Evolutionary conservation across 306 rosid species (phyloP).

Genomic region (Cucumis sativus): DNA sequence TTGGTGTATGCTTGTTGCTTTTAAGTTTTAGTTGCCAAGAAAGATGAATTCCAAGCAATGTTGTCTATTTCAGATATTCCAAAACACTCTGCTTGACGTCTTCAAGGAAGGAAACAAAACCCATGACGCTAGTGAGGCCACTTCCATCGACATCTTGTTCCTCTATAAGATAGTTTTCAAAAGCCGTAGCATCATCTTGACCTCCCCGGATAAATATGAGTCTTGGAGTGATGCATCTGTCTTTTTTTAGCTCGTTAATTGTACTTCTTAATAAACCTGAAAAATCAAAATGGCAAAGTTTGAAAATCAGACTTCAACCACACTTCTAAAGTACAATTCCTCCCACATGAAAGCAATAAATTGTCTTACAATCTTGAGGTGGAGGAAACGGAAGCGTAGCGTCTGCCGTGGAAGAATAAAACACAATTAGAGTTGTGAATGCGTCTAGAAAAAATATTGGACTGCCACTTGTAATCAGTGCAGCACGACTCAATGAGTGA

Average conservation of each 20-base stretch:
- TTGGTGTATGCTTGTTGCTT: not conserved
- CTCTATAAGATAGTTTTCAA: conserved; percentile 86
- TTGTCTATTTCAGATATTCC: conserved; percentile 52
- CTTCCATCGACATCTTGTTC: conserved; percentile 94
- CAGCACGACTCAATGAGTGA: conserved; percentile 86
- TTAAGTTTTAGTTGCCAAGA: not conserved
- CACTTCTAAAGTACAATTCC: not conserved
- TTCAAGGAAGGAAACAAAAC: conserved; percentile 71
- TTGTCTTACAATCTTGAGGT: conserved; percentile 79
- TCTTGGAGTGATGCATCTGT: conserved; percentile 88
- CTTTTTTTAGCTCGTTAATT: conserved; percentile 71
- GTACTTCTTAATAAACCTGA: conserved; percentile 72
- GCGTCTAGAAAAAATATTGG: conserved; percentile 98
- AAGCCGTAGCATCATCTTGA: conserved; percentile 73
- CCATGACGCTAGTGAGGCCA: conserved; percentile 71
- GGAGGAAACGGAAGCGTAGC: conserved; percentile 83
- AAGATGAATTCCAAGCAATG: not conserved
- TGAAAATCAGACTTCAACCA: not conserved
- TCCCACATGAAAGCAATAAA: conserved; percentile 1
- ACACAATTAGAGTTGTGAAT: conserved; percentile 74
- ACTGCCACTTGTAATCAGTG: conserved; percentile 86
- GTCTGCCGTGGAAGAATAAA: conserved; percentile 83
- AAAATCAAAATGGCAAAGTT: conserved; percentile 9
- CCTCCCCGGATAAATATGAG: conserved; percentile 81
- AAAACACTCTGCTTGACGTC: conserved; percentile 56